Base-by-base conservation (phyloP, 2,329 filamentous ascomycete genomes). In the Hymenoscyphus scutula region DNA sequence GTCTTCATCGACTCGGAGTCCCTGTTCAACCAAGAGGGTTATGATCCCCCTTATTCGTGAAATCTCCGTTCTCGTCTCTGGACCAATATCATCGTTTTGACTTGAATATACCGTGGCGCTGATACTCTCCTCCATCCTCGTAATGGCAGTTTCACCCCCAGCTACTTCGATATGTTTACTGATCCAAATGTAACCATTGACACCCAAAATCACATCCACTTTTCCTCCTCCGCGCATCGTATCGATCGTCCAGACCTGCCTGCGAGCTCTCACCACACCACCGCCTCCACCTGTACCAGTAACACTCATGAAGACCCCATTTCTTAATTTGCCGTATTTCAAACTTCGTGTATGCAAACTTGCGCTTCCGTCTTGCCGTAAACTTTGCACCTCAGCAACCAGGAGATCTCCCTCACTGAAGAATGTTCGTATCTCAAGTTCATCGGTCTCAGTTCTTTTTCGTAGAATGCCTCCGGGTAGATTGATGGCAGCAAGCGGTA, bases 161-260 rank as follows among this genome's bases (percentile, higher is more conserved):
- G 82, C 81, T 38, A 82, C 83, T 68, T 90, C 87, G 7, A 89
- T 79, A 71, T 96, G 92, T 78, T 91, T 93, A 76, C 89, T 88
- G 72, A 98, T 93, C 90, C 92, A 99, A 63, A 98, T 92, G 74
- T 96, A 98, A 0, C 95, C 95, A 72, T 99, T 99, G 45, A 99
- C 95, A 2, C 95, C 95, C 0, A 99, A 81, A 59, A 97, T 84
- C 7, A 98, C 86, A 73, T 97, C 91, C 30, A 99, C 85, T 66
- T 87, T 88, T 59, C 85, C 82, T 37, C 83, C 82, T 37, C 83
- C 80, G 65, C 80, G 76, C 63, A 77, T 71, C 37, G 82, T 78
- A 64, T 89, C 84, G 70, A 96, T 80, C 0, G 92, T 95, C 84
- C 95, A 97, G 48, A 95, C 89, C 78, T 99, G 95, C 62, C 93